Conservation (phyloP, 257 asterid genomes). For the Echium plantagineum region DNA sequence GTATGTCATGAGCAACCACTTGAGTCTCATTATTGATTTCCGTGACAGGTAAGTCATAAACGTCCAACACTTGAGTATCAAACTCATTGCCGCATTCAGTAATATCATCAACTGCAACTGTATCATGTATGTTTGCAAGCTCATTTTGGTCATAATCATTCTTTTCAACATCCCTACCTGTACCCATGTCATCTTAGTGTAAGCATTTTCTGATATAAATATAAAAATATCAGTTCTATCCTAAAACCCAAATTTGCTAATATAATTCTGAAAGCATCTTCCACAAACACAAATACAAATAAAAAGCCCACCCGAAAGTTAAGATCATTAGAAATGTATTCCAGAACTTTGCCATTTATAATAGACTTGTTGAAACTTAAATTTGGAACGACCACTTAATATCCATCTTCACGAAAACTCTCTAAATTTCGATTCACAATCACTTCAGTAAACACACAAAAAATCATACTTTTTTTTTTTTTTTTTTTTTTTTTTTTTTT, state of each 20-base stretch:
- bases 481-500: too few species aligned
- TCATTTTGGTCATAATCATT: conserved; percentile 17
- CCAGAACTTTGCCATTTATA: neutral
- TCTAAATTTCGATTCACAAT: neutral
- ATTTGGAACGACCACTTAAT: neutral
- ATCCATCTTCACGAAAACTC: neutral
- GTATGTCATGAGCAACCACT: too few species aligned
- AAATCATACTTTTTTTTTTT: too few species aligned
- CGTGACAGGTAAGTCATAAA: neutral
- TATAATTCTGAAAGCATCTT: neutral
- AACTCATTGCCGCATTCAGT: conserved; percentile 37
- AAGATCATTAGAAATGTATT: too few species aligned
- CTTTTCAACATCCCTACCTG: conserved; percentile 22
- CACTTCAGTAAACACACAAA: neutral
- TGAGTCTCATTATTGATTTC: conserved; percentile 2
- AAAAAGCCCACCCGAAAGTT: too few species aligned
- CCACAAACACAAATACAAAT: neutral
- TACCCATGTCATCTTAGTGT: conserved; percentile 3
- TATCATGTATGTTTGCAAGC: conserved; percentile 15
- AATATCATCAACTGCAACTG: conserved; percentile 35
- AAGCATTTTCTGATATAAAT: neutral
- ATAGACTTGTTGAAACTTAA: neutral
- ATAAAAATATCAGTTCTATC: neutral
- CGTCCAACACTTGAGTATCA: conserved; percentile 36
- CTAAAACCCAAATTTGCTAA: neutral